Evolutionary conservation across 768 basidiomycete genomes (phyloP).

Genomic region (Amanita polypyramis): DNA sequence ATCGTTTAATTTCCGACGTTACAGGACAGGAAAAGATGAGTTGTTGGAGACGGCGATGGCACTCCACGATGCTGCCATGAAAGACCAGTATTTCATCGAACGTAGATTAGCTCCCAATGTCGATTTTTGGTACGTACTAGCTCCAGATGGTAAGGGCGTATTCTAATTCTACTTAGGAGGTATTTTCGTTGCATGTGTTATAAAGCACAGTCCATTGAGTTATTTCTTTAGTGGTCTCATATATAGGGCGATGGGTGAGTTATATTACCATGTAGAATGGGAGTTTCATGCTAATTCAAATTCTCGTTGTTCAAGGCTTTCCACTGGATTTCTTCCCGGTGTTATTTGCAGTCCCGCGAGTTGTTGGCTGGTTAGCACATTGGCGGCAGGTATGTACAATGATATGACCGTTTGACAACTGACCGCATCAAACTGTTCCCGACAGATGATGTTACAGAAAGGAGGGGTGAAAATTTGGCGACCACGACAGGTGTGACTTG

Average conservation of each 20-base stretch:
- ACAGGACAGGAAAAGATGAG: slow-evolving; percentile 76
- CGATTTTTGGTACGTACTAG: slow-evolving; percentile 65
- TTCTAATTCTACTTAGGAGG: slow-evolving; percentile 3
- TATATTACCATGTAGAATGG: not conserved
- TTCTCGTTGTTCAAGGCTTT: slow-evolving; percentile 28
- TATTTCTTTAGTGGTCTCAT: slow-evolving; percentile 56
- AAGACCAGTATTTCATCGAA: slow-evolving; percentile 81
- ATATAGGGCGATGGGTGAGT: slow-evolving; percentile 81
- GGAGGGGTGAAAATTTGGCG: slow-evolving; percentile 93
- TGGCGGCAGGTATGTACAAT: slow-evolving; percentile 61
- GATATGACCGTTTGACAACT: not conserved
- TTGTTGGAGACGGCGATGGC: slow-evolving; percentile 85
- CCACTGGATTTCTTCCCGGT: slow-evolving; percentile 94
- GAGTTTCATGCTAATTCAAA: not conserved
- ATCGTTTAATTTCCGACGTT: not conserved
- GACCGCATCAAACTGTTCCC: slow-evolving; percentile 4
- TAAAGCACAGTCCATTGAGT: not conserved
- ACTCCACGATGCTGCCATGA: slow-evolving; percentile 80
- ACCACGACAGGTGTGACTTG: slow-evolving; percentile 55
- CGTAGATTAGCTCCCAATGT: slow-evolving; percentile 83
- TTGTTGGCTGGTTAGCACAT: slow-evolving; percentile 89
- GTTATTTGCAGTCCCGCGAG: slow-evolving; percentile 83
- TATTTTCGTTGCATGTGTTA: not conserved
- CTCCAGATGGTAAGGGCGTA: not conserved
- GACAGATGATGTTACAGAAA: slow-evolving; percentile 82